Evolutionary conservation across 176 grass and related monocot species (phyloP), one percentile per base, ranked within the genome.

Genomic region (Rhynchospora pubera): DNA sequence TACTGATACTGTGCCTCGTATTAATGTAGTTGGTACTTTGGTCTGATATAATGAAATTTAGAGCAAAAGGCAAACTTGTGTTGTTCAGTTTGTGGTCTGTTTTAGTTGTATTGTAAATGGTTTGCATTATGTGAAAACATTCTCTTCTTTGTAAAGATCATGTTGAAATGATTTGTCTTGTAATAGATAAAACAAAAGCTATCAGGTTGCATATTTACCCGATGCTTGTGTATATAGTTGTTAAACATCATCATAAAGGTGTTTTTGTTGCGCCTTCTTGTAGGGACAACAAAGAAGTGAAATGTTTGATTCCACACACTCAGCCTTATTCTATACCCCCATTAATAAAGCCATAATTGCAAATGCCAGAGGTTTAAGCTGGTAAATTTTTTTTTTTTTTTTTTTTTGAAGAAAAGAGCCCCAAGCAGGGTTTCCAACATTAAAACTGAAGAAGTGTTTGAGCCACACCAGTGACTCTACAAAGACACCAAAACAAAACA

Each of bases 1-100:
- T 87, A 87, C 30, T 53, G 52, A 86, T 8, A 30, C 10, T 57
- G 13, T 65, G 66, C 51, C 16, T 34, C 67, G 59, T 30, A 65
- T 65, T 8, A 50, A 10, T 82, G 79, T 50, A 82, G 9, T 65
- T 5, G 21, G 22, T 46, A 65, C 5, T 13, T 28, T 63, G 79
- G 61, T 51, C 66, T 65, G 79, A 26, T 57, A 66, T 65, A 82
- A 65, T 50, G 32, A 50, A 34, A 53, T 48, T 23, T 39, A 39
- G 13, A 67, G 44, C 39, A 65, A 26, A 9, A 57, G 61, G 10
- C 60, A 8, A 77, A 57, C 28, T 59, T 79, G 43, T 55, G 61
- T 66, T 23, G 19, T 34, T 50, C 8, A 30, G 23, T 51, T 9
- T 11, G 11, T 22, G 32, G 78, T 45, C 16, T 62, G 0, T 18